Percentiles rank a stretch among this genome's conserved stretches.
phyloP scores from a whole-genome alignment of 805 yeast genomes.

The Yarrowia bubula region DNA sequence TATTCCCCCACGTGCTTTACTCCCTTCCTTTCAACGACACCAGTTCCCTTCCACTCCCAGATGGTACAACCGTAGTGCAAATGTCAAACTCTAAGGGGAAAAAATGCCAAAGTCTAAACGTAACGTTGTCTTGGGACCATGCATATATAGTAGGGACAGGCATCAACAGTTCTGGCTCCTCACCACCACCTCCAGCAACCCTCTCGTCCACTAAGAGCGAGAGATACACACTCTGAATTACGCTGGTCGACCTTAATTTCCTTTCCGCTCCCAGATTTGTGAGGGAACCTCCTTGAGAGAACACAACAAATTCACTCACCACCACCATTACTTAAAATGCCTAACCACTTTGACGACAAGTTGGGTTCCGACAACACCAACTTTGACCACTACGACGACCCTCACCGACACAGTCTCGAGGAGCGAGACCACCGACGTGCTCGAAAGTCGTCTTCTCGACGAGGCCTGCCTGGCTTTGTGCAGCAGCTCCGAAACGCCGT shows the following conservation, averaged over 20 bases:
- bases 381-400: constrained; percentile 23
- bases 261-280: constrained; percentile 23
- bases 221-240: constrained; percentile 1
- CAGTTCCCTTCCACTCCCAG: neutral
- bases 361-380: constrained; percentile 16
- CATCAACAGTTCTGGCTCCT: neutral
- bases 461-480: constrained; percentile 26
- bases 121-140: neutral
- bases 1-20: neutral
- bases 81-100: constrained; percentile 15
- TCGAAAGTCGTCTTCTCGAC: constrained; percentile 24
- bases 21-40: neutral
- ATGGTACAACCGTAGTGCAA: neutral
- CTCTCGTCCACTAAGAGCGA: constrained; percentile 28
- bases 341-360: constrained; percentile 24
- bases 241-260: constrained; percentile 24
- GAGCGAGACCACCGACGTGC: constrained; percentile 17
- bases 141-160: constrained; percentile 17
- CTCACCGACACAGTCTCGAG: constrained; percentile 24
- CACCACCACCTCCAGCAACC: constrained; percentile 18
- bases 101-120: neutral
- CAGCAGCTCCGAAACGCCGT: constrained; percentile 25
- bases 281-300: constrained; percentile 28
- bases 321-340: neutral
- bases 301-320: constrained; percentile 4